Percentiles rank a stretch among this genome's conserved stretches.
Evolutionary conservation across 768 basidiomycete genomes (phyloP).

Genomic region (Tephrocybe sp.): DNA sequence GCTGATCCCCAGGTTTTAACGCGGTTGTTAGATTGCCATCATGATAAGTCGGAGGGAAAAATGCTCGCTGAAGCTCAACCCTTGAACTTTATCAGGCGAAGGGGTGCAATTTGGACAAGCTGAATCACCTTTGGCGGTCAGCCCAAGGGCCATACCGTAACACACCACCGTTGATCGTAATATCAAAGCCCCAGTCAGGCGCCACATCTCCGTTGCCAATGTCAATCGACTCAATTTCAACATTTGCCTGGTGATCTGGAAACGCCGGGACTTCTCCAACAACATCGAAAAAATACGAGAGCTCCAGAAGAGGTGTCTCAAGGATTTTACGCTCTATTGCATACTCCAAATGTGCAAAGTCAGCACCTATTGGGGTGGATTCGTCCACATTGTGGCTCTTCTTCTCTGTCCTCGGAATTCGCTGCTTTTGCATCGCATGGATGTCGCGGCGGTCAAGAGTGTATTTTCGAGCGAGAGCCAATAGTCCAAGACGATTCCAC

Average conservation of each 20-base stretch:
- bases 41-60: slow-evolving; percentile 82
- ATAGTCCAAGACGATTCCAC: slow-evolving; percentile 56
- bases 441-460: slow-evolving; percentile 31
- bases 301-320: slow-evolving; percentile 72
- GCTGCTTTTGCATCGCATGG: slow-evolving; percentile 21
- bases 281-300: slow-evolving; percentile 86
- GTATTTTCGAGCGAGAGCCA: slow-evolving; percentile 36
- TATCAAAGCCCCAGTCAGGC: slow-evolving; percentile 93
- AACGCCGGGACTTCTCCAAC: slow-evolving; percentile 70
- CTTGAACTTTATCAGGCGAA: slow-evolving; percentile 33
- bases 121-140: slow-evolving; percentile 78
- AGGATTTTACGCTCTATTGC: slow-evolving; percentile 84
- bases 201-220: slow-evolving; percentile 85
- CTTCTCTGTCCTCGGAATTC: slow-evolving; percentile 17
- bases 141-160: slow-evolving; percentile 95
- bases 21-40: slow-evolving; percentile 54
- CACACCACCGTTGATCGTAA: slow-evolving; percentile 74
- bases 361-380: slow-evolving; percentile 52
- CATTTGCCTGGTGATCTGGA: slow-evolving; percentile 24
- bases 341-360: slow-evolving; percentile 71
- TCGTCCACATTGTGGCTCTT: slow-evolving; percentile 45
- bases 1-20: slow-evolving; percentile 74
- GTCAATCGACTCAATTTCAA: slow-evolving; percentile 51
- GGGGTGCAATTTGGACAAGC: neutral
- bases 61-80: slow-evolving; percentile 72